phyloP scores from a whole-genome alignment of 1,284 basidiomycete species.

The Phlebopus sp. region DNA sequence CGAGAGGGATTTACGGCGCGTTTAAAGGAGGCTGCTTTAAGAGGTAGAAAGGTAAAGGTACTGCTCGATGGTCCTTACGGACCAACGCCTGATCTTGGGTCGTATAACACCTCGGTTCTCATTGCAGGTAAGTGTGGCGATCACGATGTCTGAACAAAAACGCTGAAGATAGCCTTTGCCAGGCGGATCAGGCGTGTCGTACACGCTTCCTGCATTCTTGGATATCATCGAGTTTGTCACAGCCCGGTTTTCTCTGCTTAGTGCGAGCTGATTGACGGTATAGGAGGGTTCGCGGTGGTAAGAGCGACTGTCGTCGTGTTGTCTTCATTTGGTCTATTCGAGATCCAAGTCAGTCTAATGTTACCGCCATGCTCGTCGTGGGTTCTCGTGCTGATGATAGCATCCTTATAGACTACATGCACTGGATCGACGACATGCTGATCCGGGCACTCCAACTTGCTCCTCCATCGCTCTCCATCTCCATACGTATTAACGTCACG shows the following conservation, averaged over 20 bases:
- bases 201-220: constrained; percentile 33
- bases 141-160: not conserved
- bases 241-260: not conserved
- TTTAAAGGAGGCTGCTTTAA: constrained; percentile 24
- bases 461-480: constrained; percentile 17
- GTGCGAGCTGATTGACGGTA: not conserved
- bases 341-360: constrained; percentile 23
- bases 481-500: constrained; percentile 30
- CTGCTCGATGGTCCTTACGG: constrained; percentile 41
- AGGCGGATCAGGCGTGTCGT: constrained; percentile 38
- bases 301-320: constrained; percentile 20
- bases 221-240: constrained; percentile 34
- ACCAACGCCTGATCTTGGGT: constrained; percentile 27
- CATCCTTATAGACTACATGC: constrained; percentile 18
- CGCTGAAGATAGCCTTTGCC: not conserved
- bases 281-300: constrained; percentile 21
- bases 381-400: not conserved
- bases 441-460: constrained; percentile 14
- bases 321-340: constrained; percentile 35
- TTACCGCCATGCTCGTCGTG: not conserved
- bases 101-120: constrained; percentile 32
- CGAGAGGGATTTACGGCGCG: constrained; percentile 38
- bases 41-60: constrained; percentile 23
- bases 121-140: constrained; percentile 26
- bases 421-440: constrained; percentile 30